Percentiles rank a stretch among this genome's conserved stretches.
Conservation (phyloP, 23 red algal species). For the Pyropia haitanensis region DNA sequence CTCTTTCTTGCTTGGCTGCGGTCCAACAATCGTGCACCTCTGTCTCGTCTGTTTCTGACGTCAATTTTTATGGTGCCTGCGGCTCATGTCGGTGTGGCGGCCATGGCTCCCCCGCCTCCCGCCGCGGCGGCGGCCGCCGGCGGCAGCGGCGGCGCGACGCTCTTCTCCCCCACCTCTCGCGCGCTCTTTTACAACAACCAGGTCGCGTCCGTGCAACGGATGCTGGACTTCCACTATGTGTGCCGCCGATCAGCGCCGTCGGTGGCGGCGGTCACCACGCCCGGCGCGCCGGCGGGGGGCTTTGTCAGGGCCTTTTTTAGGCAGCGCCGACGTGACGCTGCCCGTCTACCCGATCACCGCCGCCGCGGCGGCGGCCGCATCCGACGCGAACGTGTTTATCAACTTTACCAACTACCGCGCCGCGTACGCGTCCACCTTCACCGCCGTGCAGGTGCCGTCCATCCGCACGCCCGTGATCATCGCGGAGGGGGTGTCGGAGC, state of each 20-base stretch:
- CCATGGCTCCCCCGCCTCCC: no score
- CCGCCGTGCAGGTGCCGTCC: conserved; percentile 39
- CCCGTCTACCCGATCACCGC: conserved; percentile 77
- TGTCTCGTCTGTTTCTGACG: no score
- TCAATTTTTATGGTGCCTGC: no score
- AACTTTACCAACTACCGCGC: conserved; percentile 91
- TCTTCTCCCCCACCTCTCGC: conserved; percentile 71
- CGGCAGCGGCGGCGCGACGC: neutral
- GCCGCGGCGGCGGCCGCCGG: no score
- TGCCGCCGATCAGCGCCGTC: conserved; percentile 62
- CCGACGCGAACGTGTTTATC: conserved; percentile 82
- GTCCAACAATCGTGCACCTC: no score
- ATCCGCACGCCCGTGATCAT: conserved; percentile 87
- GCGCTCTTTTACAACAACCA: conserved; percentile 98
- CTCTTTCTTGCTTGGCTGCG: no score
- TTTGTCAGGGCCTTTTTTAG: conserved; percentile 99
- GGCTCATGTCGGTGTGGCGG: no score
- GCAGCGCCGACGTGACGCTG: conserved; percentile 75
- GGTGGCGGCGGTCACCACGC: conserved; percentile 83
- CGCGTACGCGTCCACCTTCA: conserved; percentile 64
- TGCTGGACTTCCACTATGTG: conserved; percentile 99
- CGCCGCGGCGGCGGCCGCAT: conserved; percentile 61
- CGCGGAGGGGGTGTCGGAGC: conserved; percentile 92
- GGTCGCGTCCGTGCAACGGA: conserved; percentile 78
- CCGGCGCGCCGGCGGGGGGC: conserved; percentile 66